Base-by-base conservation (phyloP, 768 basidiomycete genomes). In the Cubamyces sp. region DNA sequence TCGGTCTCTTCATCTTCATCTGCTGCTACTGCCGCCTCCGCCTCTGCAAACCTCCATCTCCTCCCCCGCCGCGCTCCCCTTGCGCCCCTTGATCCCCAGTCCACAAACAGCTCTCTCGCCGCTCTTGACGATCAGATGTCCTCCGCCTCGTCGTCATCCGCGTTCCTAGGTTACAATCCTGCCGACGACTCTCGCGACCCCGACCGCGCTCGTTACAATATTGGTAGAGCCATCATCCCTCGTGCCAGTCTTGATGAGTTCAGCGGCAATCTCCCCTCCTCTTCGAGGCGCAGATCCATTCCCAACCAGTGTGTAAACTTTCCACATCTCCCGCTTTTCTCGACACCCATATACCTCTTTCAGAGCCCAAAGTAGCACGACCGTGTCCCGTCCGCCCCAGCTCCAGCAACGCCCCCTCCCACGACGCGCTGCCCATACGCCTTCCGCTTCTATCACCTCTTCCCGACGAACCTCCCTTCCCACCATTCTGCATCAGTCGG, bases 381-480 rank as follows among this genome's bases (percentile, higher is more conserved):
- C 60, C 46, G 46, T 64, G 45, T 63, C 63, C 23, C 66, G 68
- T 18, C 62, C 62, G 5, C 62, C 54, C 52, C 65, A 56, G 15
- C 42, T 59, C 9, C 46, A 57, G 58, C 56, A 57, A 34, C 60
- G 61, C 12, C 61, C 54, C 30, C 51, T 65, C 45, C 66, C 60
- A 26, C 65, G 68, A 37, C 68, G 68, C 8, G 39, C 63, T 11
- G 57, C 47, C 25, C 63, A 68, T 42, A 54, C 69, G 19, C 60
- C 70, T 1, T 55, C 69, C 23, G 63, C 71, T 43, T 71, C 70
- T 26, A 46, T 67, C 34, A 55, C 58, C 8, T 71, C 71, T 18
- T 67, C 63, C 37, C 69, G 68, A 26, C 68, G 68, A 18, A 65
- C 66, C 21, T 74, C 73, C 42, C 70, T 74, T 53, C 71, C 72